phyloP scores from a whole-genome alignment of 2,329 filamentous ascomycete genomes.

The Fusarium odoratissimum region DNA sequence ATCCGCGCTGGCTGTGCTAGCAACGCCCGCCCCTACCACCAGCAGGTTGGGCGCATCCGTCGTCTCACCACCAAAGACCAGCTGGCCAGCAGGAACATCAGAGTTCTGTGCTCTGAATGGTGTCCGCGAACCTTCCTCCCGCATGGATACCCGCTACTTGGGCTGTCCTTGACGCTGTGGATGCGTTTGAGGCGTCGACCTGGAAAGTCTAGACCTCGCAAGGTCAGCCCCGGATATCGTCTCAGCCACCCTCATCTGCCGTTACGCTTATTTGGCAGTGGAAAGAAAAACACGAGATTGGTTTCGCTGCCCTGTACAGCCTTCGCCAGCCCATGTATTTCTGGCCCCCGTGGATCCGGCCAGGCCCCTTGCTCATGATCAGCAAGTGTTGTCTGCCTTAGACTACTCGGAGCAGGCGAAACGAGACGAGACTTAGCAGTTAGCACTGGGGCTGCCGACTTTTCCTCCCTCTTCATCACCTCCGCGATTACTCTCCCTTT shows the following conservation, averaged over 20 bases:
- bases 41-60: slow-evolving; percentile 26
- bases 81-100: slow-evolving; percentile 33
- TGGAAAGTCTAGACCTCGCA: slow-evolving; percentile 39
- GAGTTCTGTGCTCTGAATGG: slow-evolving; percentile 12
- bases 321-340: slow-evolving; percentile 4
- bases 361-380: slow-evolving; percentile 31
- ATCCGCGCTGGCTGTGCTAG: slow-evolving; percentile 19
- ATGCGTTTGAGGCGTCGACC: slow-evolving; percentile 29
- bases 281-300: slow-evolving; percentile 23
- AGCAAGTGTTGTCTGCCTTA: slow-evolving; percentile 16
- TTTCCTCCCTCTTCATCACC: slow-evolving; percentile 19
- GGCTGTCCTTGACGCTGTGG: slow-evolving; percentile 28
- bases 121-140: not conserved
- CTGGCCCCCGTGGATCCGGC: slow-evolving; percentile 12
- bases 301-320: not conserved
- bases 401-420: not conserved
- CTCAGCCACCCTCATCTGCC: slow-evolving; percentile 45
- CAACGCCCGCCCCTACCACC: slow-evolving; percentile 36
- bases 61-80: slow-evolving; percentile 39
- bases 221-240: slow-evolving; percentile 44
- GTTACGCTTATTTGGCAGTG: slow-evolving; percentile 27
- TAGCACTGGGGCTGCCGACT: not conserved
- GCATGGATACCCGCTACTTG: not conserved
- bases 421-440: not conserved
- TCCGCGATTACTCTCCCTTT: slow-evolving; percentile 3